Percentiles rank a stretch among this genome's conserved stretches.
Evolutionary conservation across 352 stramenopile genomes (phyloP).

Genomic region (Phytophthora palmivora): DNA sequence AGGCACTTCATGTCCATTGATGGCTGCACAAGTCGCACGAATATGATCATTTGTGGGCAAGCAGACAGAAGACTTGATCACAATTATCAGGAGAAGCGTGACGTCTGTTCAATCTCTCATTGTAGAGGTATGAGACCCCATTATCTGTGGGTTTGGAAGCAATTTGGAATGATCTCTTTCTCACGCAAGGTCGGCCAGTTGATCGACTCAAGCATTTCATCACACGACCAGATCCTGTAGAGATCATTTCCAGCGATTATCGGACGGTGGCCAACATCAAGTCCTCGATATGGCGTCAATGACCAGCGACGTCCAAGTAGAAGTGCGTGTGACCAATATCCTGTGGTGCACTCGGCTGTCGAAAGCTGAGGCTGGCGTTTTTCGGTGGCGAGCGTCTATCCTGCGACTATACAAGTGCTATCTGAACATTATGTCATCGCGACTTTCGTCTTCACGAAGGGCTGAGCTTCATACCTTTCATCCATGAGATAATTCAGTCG

Average conservation of each 20-base stretch:
- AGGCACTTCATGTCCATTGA: neutral
- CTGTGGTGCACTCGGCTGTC: conserved; percentile 10
- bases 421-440: conserved; percentile 7
- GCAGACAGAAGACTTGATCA: no score
- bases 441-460: neutral
- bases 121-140: neutral
- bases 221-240: conserved; percentile 3
- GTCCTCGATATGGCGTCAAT: neutral
- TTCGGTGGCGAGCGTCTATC: conserved; percentile 3
- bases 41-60: neutral
- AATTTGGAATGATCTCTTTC: neutral
- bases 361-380: neutral
- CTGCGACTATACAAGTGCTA: conserved; percentile 13
- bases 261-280: neutral
- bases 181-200: no score
- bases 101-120: neutral
- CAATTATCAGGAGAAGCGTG: neutral
- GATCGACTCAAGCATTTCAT: conserved; percentile 11
- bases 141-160: neutral
- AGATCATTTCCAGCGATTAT: conserved; percentile 6
- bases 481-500: neutral
- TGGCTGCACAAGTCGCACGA: neutral
- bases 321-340: conserved; percentile 16
- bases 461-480: conserved; percentile 9
- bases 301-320: conserved; percentile 5